Base-by-base conservation (phyloP, 495 filamentous ascomycete species). In the Daldinia vernicosa region DNA sequence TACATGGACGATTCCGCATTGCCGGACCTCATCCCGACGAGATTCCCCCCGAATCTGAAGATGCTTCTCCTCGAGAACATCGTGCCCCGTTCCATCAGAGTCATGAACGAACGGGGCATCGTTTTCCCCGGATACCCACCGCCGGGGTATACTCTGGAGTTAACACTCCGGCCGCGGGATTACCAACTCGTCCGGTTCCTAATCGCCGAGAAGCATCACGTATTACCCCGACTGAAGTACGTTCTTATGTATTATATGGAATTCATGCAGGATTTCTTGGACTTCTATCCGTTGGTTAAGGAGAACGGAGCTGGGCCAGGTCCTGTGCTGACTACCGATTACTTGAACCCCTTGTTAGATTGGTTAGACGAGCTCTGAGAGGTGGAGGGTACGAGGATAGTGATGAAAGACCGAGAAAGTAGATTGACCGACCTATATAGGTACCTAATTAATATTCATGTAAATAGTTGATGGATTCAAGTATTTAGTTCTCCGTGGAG, bases 51-150 rank as follows among this genome's bases (percentile, higher is more conserved):
- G n/a, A 68, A 68, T 26, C 60, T 72, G 15, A 72, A 72, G 64
- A 72, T 72, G 70, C 64, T 72, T 6, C 70, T 72, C 6, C 40
- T 72, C 6, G 70, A 72, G 50, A 72, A 72, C 26, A 72, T 72
- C 60, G 64, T 72, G 22, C 70, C 70, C 6, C 70, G 70, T 32
- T 72, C 70, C 19, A 57, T 72, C 19, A n/a, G 70, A 24, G 54
- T 72, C n/a, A 64, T 72, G 64, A 61, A 72, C 37, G 70, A 72
- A 11, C 59, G 54, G 11, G 70, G 70, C 6, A 39, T 72, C 26
- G 70, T 68, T 35, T 72, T 67, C 39, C 70, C 70, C 24, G 70
- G 70, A 9, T 72, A 67, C 30, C 70, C 70, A 6, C 70, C 60
- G 3, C 64, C 69, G 24, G 64, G 70, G 1, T 65, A 67, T 19